phyloP scores from a whole-genome alignment of 306 rosid genomes.

The Heteromeles arbutifolia region DNA sequence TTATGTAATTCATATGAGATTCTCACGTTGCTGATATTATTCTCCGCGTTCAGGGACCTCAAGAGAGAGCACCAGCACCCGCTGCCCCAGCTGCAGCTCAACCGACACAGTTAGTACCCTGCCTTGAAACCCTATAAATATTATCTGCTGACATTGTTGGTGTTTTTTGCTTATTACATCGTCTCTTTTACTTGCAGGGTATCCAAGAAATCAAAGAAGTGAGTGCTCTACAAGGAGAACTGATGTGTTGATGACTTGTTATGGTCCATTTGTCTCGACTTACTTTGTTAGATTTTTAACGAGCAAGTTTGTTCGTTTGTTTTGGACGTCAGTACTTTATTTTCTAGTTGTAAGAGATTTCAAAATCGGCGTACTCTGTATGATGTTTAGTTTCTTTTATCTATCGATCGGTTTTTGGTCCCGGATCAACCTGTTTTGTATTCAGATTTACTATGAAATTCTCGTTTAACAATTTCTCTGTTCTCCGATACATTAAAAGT shows the following conservation, averaged over 20 bases:
- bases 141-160: background rate
- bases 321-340: slow-evolving; percentile 29
- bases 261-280: slow-evolving; percentile 5
- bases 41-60: slow-evolving; percentile 58
- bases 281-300: slow-evolving; percentile 40
- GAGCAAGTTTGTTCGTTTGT: slow-evolving; percentile 23
- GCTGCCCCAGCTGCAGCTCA: slow-evolving; percentile 41
- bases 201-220: slow-evolving; percentile 76
- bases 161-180: background rate
- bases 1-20: too few relatives aligned
- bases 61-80: slow-evolving; percentile 36
- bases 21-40: background rate
- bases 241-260: slow-evolving; percentile 9
- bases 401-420: slow-evolving; percentile 2
- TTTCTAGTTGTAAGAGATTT: slow-evolving; percentile 31
- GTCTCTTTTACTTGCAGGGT: slow-evolving; percentile 36
- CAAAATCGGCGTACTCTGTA: slow-evolving; percentile 15
- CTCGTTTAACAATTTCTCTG: background rate
- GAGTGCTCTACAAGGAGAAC: slow-evolving; percentile 15
- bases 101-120: slow-evolving; percentile 54
- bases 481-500: background rate
- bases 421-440: background rate
- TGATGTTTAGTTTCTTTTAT: slow-evolving; percentile 1
- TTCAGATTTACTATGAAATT: background rate
- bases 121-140: background rate